Evolutionary conservation across 2,329 filamentous ascomycete species (phyloP).

Genomic region (Verticillium dahliae): DNA sequence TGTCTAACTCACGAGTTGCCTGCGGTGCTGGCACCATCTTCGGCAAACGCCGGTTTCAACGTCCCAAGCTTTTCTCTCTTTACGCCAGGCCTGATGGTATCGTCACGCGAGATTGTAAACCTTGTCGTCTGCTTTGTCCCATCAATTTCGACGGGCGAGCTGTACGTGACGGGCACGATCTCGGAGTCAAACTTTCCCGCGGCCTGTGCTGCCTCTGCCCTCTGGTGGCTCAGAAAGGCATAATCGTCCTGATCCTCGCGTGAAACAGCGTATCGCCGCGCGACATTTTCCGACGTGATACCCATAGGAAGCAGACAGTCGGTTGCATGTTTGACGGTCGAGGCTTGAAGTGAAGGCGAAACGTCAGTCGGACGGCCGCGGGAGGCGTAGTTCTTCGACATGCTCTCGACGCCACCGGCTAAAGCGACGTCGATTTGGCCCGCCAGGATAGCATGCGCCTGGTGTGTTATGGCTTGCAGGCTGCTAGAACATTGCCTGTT

Average conservation of each 20-base stretch:
- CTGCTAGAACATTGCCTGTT: conserved; percentile 61
- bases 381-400: conserved; percentile 61
- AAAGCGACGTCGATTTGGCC: conserved; percentile 56
- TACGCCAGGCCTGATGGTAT: conserved; percentile 54
- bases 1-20: conserved; percentile 37
- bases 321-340: conserved; percentile 45
- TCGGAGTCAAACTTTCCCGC: conserved; percentile 55
- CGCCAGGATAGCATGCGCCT: conserved; percentile 54
- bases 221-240: conserved; percentile 48
- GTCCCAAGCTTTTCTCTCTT: conserved; percentile 51
- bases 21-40: conserved; percentile 53
- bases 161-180: conserved; percentile 49
- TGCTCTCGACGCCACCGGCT: conserved; percentile 63
- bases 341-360: conserved; percentile 33
- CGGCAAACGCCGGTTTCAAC: conserved; percentile 59
- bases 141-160: conserved; percentile 16
- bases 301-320: conserved; percentile 69
- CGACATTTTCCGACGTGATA: conserved; percentile 61
- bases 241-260: conserved; percentile 58
- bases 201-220: conserved; percentile 49
- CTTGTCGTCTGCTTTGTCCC: too few species aligned
- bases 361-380: conserved; percentile 16
- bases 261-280: conserved; percentile 51
- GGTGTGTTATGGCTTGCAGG: conserved; percentile 54
- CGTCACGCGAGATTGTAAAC: conserved; percentile 45